Base-by-base conservation (phyloP, 2,329 filamentous ascomycete genomes). In the Alternaria incomplexa region DNA sequence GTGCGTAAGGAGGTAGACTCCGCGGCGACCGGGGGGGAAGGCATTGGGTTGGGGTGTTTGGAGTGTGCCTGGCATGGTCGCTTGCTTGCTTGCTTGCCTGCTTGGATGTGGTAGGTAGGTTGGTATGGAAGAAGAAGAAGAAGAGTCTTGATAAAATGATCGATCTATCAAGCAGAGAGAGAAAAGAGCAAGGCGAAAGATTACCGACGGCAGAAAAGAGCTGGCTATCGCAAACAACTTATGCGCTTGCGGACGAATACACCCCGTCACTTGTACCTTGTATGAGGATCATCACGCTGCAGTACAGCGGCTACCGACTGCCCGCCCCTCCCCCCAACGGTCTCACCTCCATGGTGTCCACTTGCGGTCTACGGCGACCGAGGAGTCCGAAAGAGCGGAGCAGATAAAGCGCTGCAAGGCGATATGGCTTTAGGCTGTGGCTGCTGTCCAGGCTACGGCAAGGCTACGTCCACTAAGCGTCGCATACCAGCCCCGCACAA, bases 1-100 rank as follows among this genome's bases (percentile, higher is more conserved):
- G 43, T 69, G 61, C 17, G 68, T 68, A 13, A 71, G 59, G 22
- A 69, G 60, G 22, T 68, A 71, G 23, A 71, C 60, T 3, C 68
- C 67, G 5, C 52, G 58, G 12, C 57, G 36, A 15, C 23, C 45
- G 5, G 62, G 55, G 4, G 45, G 40, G 11, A 56, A 25, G 46
- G 15, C 25, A 28, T 44, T 11, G 12, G n/a, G 23, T 7, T 56
- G 52, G 15, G 47, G 51, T 1, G 57, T 51, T n/a, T 65, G 43
- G 10, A 63, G 25, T 23, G 57, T 50, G n/a, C 55, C 61, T 43
- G 65, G 61, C 65, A 67, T 67, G 17, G 2, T 61, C 23, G 51
- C n/a, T 40, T 40, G 36, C 36, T 40, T n/a, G n/a, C n/a, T n/a
- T n/a, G n/a, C n/a, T n/a, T n/a, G n/a, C n/a, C n/a, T n/a, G n/a